A percentile compares a stretch with the other conserved stretches of the same genome.
These are phyloP conservation scores for Petunia hybrid DNA, from an alignment of 305 asterid genomes.

Conservation along the genomic window DNA sequence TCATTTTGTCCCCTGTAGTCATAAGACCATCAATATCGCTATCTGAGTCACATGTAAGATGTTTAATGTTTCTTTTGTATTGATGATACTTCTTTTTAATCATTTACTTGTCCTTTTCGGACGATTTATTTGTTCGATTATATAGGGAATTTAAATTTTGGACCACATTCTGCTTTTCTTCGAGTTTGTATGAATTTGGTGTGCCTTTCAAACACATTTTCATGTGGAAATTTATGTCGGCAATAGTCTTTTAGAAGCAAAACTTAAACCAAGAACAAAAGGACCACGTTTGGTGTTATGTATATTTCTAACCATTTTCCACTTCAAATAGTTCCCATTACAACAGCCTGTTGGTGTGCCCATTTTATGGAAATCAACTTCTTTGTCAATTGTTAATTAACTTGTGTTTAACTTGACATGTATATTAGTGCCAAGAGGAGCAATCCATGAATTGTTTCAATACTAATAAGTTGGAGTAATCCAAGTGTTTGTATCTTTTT, in stretches of 20 bases:
- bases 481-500: too few species aligned
- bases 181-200: neutral
- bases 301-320: too few species aligned
- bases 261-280: too few species aligned
- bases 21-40: conserved; percentile 39
- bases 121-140: conserved; percentile 29
- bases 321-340: too few species aligned
- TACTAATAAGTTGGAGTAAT: too few species aligned
- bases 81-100: conserved; percentile 45
- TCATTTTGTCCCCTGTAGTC: conserved; percentile 51
- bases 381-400: too few species aligned
- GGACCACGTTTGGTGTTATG: too few species aligned
- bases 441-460: too few species aligned
- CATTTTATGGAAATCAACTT: too few species aligned
- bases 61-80: conserved; percentile 46
- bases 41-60: conserved; percentile 40
- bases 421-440: too few species aligned
- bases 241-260: neutral
- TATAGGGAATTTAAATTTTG: neutral
- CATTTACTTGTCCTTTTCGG: conserved; percentile 30
- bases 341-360: too few species aligned
- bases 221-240: neutral
- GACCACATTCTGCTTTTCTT: neutral
- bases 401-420: too few species aligned
- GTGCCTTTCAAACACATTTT: neutral